Conservation (phyloP, 768 basidiomycete species). For the Boletus tylopilopsis region DNA sequence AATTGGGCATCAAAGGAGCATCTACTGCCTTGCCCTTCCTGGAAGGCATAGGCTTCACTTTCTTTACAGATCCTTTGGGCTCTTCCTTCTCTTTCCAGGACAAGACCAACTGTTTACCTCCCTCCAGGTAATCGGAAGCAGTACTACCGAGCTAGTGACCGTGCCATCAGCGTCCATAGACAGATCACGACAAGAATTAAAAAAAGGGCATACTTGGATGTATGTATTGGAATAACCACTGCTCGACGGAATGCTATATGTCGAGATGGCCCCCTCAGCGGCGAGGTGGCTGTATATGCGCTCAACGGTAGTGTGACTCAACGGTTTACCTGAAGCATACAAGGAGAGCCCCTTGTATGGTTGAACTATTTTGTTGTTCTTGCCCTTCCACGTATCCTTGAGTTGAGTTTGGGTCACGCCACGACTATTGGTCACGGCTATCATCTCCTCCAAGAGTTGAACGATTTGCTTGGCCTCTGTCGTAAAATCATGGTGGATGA, state of each 20-base stretch:
- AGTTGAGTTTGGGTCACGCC: slow-evolving; percentile 60
- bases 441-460: slow-evolving; percentile 49
- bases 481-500: slow-evolving; percentile 58
- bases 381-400: slow-evolving; percentile 63
- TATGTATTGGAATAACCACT: slow-evolving; percentile 52
- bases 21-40: slow-evolving; percentile 23
- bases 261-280: slow-evolving; percentile 45
- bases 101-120: slow-evolving; percentile 16
- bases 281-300: slow-evolving; percentile 59
- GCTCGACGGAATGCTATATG: slow-evolving; percentile 44
- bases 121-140: slow-evolving; percentile 21
- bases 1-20: not conserved
- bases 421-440: slow-evolving; percentile 37
- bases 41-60: slow-evolving; percentile 3
- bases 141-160: slow-evolving; percentile 14
- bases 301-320: slow-evolving; percentile 55
- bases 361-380: slow-evolving; percentile 41
- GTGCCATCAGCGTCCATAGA: slow-evolving; percentile 7
- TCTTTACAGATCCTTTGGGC: slow-evolving; percentile 9
- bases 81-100: slow-evolving; percentile 26
- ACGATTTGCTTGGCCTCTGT: slow-evolving; percentile 53
- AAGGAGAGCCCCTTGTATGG: slow-evolving; percentile 43
- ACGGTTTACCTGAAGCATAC: slow-evolving; percentile 52
- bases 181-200: not conserved
- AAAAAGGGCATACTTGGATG: slow-evolving; percentile 38